These are phyloP conservation scores for Chaetomium globosum DNA, from an alignment of 2,329 filamentous ascomycete genomes.

Conservation along the genomic window DNA sequence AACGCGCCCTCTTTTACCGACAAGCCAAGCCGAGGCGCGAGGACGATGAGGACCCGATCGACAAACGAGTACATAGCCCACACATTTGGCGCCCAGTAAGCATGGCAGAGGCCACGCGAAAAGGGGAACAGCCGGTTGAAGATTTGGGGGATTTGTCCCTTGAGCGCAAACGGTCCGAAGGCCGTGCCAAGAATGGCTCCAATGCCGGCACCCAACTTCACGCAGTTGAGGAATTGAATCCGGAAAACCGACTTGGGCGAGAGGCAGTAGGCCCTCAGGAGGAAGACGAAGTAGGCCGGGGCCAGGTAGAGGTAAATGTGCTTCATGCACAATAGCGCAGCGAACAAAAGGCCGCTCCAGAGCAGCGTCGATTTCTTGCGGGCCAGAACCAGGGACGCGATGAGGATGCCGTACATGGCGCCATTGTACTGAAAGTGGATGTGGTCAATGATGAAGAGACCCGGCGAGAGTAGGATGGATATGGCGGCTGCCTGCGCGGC, in stretches of 20 bases:
- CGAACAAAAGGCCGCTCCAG: slow-evolving; percentile 79
- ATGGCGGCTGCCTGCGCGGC: slow-evolving; percentile 84
- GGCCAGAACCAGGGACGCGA: slow-evolving; percentile 83
- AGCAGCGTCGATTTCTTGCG: slow-evolving; percentile 74
- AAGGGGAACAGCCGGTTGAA: slow-evolving; percentile 88
- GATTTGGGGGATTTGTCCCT: slow-evolving; percentile 82
- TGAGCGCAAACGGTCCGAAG: slow-evolving; percentile 83
- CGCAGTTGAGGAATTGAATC: slow-evolving; percentile 74
- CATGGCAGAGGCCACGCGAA: slow-evolving; percentile 88
- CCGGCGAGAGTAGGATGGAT: slow-evolving; percentile 87
- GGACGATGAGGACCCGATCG: slow-evolving; percentile 80
- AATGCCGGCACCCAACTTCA: slow-evolving; percentile 80
- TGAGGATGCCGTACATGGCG: slow-evolving; percentile 87
- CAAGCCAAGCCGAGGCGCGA: slow-evolving; percentile 79
- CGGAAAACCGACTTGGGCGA: slow-evolving; percentile 74
- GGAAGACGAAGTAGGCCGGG: slow-evolving; percentile 91
- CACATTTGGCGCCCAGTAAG: slow-evolving; percentile 96
- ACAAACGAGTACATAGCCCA: slow-evolving; percentile 96
- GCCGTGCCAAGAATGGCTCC: slow-evolving; percentile 72
- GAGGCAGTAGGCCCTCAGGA: slow-evolving; percentile 87
- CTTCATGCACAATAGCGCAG: slow-evolving; percentile 86
- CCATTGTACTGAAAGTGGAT: slow-evolving; percentile 99
- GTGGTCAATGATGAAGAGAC: slow-evolving; percentile 94
- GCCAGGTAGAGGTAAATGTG: slow-evolving; percentile 98
- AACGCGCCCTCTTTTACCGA: slow-evolving; percentile 73